These are phyloP conservation scores for Cyamopsis tetragonoloba DNA, from an alignment of 306 rosid genomes.

Conservation along the genomic window DNA sequence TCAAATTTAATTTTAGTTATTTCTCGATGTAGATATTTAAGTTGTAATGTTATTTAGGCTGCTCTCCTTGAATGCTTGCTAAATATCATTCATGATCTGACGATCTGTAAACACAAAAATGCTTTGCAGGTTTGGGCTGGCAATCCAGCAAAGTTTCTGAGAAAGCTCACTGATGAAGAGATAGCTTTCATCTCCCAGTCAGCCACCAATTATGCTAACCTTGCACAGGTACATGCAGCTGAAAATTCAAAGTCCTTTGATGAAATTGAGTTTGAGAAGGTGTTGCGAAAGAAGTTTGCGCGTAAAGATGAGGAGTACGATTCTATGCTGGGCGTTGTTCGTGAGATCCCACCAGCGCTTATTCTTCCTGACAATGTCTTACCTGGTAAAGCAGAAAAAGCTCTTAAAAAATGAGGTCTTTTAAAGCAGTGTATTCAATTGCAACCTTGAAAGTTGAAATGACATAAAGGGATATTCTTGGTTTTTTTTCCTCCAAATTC, in stretches of 20 bases:
- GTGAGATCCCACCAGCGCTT: slow-evolving; percentile 78
- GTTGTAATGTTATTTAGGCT: neutral
- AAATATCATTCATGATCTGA: neutral
- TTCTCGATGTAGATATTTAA: neutral
- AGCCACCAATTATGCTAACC: slow-evolving; percentile 69
- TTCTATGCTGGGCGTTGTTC: slow-evolving; percentile 79
- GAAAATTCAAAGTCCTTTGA: slow-evolving; percentile 76
- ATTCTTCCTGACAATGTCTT: slow-evolving; percentile 76
- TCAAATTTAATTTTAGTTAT: neutral
- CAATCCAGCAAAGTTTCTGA: slow-evolving; percentile 88
- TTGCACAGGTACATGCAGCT: slow-evolving; percentile 95
- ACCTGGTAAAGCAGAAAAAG: slow-evolving; percentile 57
- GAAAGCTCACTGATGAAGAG: slow-evolving; percentile 90
- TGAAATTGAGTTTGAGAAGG: slow-evolving; percentile 85
- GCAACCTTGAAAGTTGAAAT: slow-evolving; percentile 40
- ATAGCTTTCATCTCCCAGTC: slow-evolving; percentile 78
- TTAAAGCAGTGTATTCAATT: slow-evolving; percentile 23
- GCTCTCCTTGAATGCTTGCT: slow-evolving; percentile 1
- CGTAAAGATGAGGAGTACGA: slow-evolving; percentile 78
- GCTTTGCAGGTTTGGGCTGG: slow-evolving; percentile 89
- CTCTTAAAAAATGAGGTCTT: slow-evolving; percentile 29
- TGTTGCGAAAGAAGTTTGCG: slow-evolving; percentile 81
- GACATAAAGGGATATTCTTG: slow-evolving; percentile 37
- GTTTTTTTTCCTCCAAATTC: slow-evolving; percentile 38
- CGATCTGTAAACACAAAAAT: slow-evolving; percentile 4